Percentiles rank a stretch among this genome's conserved stretches.
These are phyloP conservation scores for Leccinum arenicola DNA, from an alignment of 768 basidiomycete genomes.

Conservation along the genomic window DNA sequence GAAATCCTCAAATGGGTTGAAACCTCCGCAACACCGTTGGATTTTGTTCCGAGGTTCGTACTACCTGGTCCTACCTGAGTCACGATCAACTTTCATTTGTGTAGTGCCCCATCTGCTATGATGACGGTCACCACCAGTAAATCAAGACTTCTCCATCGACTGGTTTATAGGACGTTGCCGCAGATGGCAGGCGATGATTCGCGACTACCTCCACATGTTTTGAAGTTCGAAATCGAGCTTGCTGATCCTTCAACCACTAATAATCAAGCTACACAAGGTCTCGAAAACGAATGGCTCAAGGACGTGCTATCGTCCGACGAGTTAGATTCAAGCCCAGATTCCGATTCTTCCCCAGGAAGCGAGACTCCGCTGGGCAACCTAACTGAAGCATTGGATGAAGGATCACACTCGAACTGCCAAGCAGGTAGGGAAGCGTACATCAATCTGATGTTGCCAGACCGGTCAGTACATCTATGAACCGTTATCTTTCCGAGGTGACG, in stretches of 20 bases:
- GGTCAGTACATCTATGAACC: conserved; percentile 35
- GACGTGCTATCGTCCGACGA: background rate
- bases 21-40: conserved; percentile 28
- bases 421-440: conserved; percentile 37
- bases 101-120: conserved; percentile 40
- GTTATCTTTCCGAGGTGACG: conserved; percentile 9
- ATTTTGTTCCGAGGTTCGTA: conserved; percentile 54
- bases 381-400: background rate
- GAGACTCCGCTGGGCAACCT: background rate
- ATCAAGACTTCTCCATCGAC: conserved; percentile 42
- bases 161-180: conserved; percentile 44
- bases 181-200: conserved; percentile 5
- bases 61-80: background rate
- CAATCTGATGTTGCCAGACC: conserved; percentile 57
- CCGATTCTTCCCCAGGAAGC: background rate
- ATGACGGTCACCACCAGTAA: conserved; percentile 29
- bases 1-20: conserved; percentile 47
- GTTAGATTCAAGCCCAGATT: background rate
- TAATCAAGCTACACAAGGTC: background rate
- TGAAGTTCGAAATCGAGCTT: conserved; percentile 43
- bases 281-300: background rate
- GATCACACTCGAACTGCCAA: conserved; percentile 29
- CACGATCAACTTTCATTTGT: conserved; percentile 1
- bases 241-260: background rate
- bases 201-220: conserved; percentile 17